Evolutionary conservation across 768 basidiomycete species (phyloP), one percentile per base, ranked within the genome.

Genomic region (Boletus subcaerulescens): DNA sequence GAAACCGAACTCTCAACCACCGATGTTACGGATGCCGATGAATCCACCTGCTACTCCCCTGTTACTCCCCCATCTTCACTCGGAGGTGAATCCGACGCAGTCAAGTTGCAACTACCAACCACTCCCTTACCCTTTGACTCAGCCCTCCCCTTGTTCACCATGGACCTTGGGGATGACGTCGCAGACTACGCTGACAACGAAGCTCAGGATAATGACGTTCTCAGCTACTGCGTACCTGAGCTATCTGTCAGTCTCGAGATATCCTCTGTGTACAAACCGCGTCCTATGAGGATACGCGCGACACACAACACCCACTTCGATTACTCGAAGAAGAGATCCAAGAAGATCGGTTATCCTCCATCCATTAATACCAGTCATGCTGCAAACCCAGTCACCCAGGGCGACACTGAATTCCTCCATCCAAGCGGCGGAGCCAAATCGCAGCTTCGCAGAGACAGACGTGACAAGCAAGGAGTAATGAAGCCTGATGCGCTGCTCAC

Each of bases 241-340:
- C 71, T 78, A 54, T 66, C 76, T 17, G 69, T 85, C 49, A 82
- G 83, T 64, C 78, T 91, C 53, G 85, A 86, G 63, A 88, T 90
- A 45, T 72, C 80, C 3, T 77, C 83, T 3, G 89, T 91, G 11
- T 89, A 82, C 73, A 89, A 90, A 61, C 88, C 88, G 1, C 80
- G 85, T 1, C 86, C 87, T 2, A 71, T 80, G 59, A 83, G 80
- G 76, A 79, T 72, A 26, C 72, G 72, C 17, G 49, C 44, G 9
- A 44, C 68, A 42, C 61, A 77, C 71, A 48, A 71, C 63, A 59
- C 18, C 35, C 45, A 55, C 26, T 35, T 39, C 15, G 53, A 54
- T 36, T 50, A 35, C 51, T 39, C 36, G 36, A 60, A 56, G 58
- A 63, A 39, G 62, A 61, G 64, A 51, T 65, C 65, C 59, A 72